phyloP scores from a whole-genome alignment of 2,329 filamentous ascomycete genomes.

The Didymella keratinophila region DNA sequence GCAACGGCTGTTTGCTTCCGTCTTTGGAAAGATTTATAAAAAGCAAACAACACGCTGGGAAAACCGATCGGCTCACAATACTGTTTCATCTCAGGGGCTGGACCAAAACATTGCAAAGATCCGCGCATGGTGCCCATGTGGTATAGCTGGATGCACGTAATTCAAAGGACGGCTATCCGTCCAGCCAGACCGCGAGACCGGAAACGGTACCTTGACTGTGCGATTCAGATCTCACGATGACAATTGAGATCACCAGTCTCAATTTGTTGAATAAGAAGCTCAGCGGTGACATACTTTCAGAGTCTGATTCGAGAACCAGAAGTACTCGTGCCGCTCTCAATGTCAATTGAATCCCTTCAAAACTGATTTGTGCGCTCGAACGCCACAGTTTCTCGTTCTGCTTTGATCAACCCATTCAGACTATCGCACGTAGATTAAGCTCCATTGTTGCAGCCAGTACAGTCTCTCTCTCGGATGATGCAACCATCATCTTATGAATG shows the following conservation, averaged over 20 bases:
- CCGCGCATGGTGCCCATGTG: not conserved
- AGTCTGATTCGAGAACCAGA: not conserved
- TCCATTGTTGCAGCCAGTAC: not conserved
- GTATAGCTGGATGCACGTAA: not conserved
- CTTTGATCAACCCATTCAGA: not conserved
- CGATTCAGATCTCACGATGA: not conserved
- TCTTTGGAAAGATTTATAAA: not conserved
- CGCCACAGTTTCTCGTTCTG: not conserved
- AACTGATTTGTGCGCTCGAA: not conserved
- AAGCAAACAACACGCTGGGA: constrained; percentile 1
- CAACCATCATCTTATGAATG: not conserved
- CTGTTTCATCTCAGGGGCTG: not conserved
- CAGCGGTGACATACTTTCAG: not conserved
- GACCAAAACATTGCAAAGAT: not conserved
- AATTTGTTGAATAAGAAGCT: not conserved
- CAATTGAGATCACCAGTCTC: not conserved
- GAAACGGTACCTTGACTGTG: not conserved
- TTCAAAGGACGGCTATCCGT: not conserved
- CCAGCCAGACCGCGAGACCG: not conserved
- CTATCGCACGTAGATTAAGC: not conserved
- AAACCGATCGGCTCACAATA: not conserved
- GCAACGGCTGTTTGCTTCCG: constrained; percentile 4
- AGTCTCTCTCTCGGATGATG: not conserved
- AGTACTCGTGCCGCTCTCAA: not conserved
- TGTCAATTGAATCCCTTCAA: not conserved